A percentile compares a stretch with the other conserved stretches of the same genome.
These are phyloP conservation scores for Trametes versicolor DNA, from an alignment of 1,284 basidiomycete genomes.

Conservation along the genomic window DNA sequence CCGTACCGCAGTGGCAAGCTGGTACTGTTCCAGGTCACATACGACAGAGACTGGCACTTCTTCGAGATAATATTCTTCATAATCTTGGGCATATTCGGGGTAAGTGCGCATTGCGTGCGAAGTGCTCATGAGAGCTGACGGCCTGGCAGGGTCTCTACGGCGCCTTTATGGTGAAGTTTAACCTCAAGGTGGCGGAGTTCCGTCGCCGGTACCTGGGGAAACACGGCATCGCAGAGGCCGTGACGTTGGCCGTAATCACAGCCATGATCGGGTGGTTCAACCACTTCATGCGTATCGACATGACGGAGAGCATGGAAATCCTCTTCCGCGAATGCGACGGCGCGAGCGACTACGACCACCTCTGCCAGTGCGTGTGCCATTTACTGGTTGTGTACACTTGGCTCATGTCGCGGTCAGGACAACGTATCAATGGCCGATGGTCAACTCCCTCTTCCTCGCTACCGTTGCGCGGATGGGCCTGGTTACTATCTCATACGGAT, in stretches of 20 bases:
- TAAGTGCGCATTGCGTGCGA: constrained; percentile 49
- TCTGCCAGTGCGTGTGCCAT: constrained; percentile 87
- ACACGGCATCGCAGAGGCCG: constrained; percentile 91
- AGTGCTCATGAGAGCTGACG: not conserved
- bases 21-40: constrained; percentile 93
- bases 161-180: constrained; percentile 97
- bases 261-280: constrained; percentile 96
- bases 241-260: constrained; percentile 87
- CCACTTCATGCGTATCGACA: constrained; percentile 95
- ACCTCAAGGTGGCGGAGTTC: constrained; percentile 94
- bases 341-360: constrained; percentile 89
- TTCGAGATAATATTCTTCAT: constrained; percentile 99
- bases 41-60: constrained; percentile 98
- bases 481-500: constrained; percentile 94
- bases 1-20: constrained; percentile 98
- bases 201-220: constrained; percentile 88
- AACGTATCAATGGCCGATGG: constrained; percentile 93
- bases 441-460: constrained; percentile 91
- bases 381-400: not conserved
- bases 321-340: constrained; percentile 97
- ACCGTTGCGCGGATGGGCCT: constrained; percentile 89
- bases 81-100: constrained; percentile 95
- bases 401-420: constrained; percentile 60
- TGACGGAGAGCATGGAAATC: constrained; percentile 98
- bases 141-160: constrained; percentile 89